These are phyloP conservation scores for Mytilinidion resinicola DNA, from an alignment of 495 filamentous ascomycete genomes.

Conservation along the genomic window DNA sequence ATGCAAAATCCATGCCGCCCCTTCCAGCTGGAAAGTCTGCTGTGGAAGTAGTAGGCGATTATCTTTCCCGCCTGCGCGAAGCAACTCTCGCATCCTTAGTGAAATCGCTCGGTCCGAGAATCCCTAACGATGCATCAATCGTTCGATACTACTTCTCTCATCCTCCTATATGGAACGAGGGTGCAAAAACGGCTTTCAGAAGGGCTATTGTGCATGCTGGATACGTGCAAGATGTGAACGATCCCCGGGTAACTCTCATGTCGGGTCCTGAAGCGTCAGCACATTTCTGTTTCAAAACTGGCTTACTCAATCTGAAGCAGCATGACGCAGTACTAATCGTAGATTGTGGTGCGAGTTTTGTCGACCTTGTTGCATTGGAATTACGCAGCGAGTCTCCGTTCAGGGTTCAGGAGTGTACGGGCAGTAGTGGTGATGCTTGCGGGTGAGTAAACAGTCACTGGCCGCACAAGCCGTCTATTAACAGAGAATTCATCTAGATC, in stretches of 20 bases:
- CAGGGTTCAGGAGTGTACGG: slow-evolving; percentile 67
- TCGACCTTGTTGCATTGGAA: slow-evolving; percentile 71
- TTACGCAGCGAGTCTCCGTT: slow-evolving; percentile 70
- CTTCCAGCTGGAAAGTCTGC: slow-evolving; percentile 66
- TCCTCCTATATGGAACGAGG: slow-evolving; percentile 69
- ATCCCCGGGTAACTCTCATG: slow-evolving; percentile 64
- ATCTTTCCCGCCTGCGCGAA: slow-evolving; percentile 64
- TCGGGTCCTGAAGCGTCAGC: slow-evolving; percentile 68
- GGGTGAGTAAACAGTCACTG: slow-evolving; percentile 36
- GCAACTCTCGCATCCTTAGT: slow-evolving; percentile 61
- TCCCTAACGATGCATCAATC: slow-evolving; percentile 63
- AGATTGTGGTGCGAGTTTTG: slow-evolving; percentile 68
- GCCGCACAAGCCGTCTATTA: no score
- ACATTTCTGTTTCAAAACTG: slow-evolving; percentile 68
- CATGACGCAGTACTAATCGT: slow-evolving; percentile 72
- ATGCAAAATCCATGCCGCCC: slow-evolving; percentile 64
- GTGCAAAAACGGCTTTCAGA: slow-evolving; percentile 60
- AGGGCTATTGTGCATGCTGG: slow-evolving; percentile 64
- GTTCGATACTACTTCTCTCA: slow-evolving; percentile 64
- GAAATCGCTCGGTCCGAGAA: slow-evolving; percentile 63
- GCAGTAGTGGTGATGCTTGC: slow-evolving; percentile 67
- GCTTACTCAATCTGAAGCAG: slow-evolving; percentile 64
- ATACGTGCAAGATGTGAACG: slow-evolving; percentile 64
- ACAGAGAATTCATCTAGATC: slow-evolving; percentile 13
- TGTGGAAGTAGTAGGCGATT: slow-evolving; percentile 65